Percentiles rank a stretch among this genome's conserved stretches.
Evolutionary conservation across 2,329 filamentous ascomycete genomes (phyloP).

Genomic region (Pseudogymnoascus sp.): DNA sequence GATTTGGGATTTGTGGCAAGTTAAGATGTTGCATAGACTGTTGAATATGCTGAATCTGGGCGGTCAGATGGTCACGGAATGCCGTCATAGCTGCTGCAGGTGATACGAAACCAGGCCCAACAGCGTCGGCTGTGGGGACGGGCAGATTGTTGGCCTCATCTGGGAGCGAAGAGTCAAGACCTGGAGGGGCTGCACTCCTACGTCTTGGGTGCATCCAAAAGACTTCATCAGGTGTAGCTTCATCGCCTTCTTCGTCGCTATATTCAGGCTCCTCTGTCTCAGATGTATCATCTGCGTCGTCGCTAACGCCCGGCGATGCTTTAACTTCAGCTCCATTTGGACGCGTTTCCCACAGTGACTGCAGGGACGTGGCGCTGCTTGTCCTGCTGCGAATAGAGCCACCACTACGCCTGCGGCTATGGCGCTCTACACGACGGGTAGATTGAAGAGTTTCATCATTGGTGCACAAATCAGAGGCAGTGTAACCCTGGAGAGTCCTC

Average conservation of each 20-base stretch:
- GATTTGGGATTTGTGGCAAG: conserved; percentile 54
- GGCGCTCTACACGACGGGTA: conserved; percentile 54
- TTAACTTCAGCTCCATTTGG: conserved; percentile 34
- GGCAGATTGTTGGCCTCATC: conserved; percentile 17
- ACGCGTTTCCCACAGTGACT: conserved; percentile 58
- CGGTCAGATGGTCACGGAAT: conserved; percentile 64
- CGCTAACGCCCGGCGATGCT: conserved; percentile 32
- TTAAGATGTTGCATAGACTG: conserved; percentile 57
- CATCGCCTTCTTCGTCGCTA: conserved; percentile 25
- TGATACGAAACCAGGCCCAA: conserved; percentile 34
- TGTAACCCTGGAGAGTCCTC: conserved; percentile 62
- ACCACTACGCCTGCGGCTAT: conserved; percentile 61
- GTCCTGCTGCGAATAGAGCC: conserved; percentile 51
- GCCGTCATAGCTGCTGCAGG: conserved; percentile 59
- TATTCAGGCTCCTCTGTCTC: conserved; percentile 28
- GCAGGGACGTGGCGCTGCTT: conserved; percentile 60
- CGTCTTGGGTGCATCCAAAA: conserved; percentile 31
- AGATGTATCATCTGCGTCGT: conserved; percentile 37
- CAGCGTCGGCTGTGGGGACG: conserved; percentile 16
- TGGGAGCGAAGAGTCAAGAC: not conserved
- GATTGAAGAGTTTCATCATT: conserved; percentile 57
- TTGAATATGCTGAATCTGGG: conserved; percentile 71
- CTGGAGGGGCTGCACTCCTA: conserved; percentile 18
- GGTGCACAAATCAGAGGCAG: conserved; percentile 62
- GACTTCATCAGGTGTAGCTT: conserved; percentile 24